Evolutionary conservation across 2,329 filamentous ascomycete species (phyloP).

Genomic region (Decorospora gaudefroyi): DNA sequence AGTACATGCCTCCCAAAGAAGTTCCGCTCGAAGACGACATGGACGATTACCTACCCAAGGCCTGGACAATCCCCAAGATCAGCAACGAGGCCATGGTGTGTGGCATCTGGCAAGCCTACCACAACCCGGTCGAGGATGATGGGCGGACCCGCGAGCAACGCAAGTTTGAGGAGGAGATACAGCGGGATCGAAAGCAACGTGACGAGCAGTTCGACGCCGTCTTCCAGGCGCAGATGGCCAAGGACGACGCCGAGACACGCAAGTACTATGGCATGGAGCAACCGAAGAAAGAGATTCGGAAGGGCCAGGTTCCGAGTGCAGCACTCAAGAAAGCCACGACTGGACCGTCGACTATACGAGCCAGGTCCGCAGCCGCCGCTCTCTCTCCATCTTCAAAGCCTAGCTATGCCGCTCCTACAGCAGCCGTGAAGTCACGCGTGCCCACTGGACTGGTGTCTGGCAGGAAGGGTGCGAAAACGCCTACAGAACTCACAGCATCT

Average conservation of each 20-base stretch:
- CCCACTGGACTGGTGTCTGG: constrained; percentile 42
- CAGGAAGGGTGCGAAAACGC: constrained; percentile 48
- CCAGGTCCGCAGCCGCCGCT: constrained; percentile 56
- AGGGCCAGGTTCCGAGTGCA: constrained; percentile 7
- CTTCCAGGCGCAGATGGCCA: constrained; percentile 63
- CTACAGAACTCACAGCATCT: constrained; percentile 55
- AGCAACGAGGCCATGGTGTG: constrained; percentile 58
- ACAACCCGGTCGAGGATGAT: constrained; percentile 65
- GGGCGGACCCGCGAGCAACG: constrained; percentile 67
- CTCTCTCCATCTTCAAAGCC: constrained; percentile 46
- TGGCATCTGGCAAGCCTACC: constrained; percentile 58
- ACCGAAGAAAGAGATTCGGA: constrained; percentile 35
- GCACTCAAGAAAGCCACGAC: constrained; percentile 25
- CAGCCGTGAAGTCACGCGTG: constrained; percentile 48
- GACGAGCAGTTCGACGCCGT: constrained; percentile 71
- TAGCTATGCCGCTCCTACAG: constrained; percentile 48
- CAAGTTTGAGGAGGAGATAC: constrained; percentile 56
- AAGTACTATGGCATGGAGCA: constrained; percentile 36
- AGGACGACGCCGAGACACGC: constrained; percentile 55
- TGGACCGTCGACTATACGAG: constrained; percentile 58
- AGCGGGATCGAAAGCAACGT: constrained; percentile 55
- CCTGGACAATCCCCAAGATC: constrained; percentile 58
- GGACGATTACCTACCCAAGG: constrained; percentile 63
- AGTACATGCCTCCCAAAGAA: constrained; percentile 82
- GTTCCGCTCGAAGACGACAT: constrained; percentile 67